A percentile compares a stretch with the other conserved stretches of the same genome.
These are phyloP conservation scores for Colletotrichum sp. DNA, from an alignment of 2,329 filamentous ascomycete genomes.

Conservation along the genomic window DNA sequence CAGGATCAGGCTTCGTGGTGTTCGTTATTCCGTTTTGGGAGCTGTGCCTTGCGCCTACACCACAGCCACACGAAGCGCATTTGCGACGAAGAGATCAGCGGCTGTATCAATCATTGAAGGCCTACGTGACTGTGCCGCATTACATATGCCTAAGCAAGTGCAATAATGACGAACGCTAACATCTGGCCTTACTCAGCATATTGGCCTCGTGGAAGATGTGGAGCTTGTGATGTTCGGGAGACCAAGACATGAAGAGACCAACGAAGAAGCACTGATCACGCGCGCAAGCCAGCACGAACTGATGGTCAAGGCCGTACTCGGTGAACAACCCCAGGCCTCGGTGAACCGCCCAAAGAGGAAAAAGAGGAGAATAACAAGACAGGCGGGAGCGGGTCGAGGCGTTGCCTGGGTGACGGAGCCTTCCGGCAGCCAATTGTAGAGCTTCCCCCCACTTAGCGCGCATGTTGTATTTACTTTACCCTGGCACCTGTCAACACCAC, in stretches of 20 bases:
- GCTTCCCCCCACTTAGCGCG: neutral
- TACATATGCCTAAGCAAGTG: no score
- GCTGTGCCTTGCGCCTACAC: neutral
- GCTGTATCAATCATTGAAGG: no score
- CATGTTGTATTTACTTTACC: slow-evolving; percentile 20
- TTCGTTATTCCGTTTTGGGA: neutral
- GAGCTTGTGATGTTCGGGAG: neutral
- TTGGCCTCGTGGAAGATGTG: no score
- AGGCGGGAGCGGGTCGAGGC: neutral
- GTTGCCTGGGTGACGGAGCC: neutral
- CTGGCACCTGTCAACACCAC: slow-evolving; percentile 13
- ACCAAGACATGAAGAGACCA: neutral
- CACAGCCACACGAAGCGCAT: neutral
- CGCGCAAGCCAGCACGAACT: neutral
- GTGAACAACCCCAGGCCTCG: neutral
- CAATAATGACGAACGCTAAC: no score
- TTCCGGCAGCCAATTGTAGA: neutral
- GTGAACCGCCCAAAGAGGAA: neutral
- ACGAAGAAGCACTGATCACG: neutral
- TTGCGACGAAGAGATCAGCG: neutral
- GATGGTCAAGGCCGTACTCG: neutral
- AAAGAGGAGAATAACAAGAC: neutral
- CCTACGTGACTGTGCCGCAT: no score
- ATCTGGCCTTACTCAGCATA: no score
- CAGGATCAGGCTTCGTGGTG: neutral